Percentiles rank a stretch among this genome's conserved stretches.
Evolutionary conservation across 2,329 filamentous ascomycete species (phyloP).

Genomic region (Zymoseptoria pseudotritici): DNA sequence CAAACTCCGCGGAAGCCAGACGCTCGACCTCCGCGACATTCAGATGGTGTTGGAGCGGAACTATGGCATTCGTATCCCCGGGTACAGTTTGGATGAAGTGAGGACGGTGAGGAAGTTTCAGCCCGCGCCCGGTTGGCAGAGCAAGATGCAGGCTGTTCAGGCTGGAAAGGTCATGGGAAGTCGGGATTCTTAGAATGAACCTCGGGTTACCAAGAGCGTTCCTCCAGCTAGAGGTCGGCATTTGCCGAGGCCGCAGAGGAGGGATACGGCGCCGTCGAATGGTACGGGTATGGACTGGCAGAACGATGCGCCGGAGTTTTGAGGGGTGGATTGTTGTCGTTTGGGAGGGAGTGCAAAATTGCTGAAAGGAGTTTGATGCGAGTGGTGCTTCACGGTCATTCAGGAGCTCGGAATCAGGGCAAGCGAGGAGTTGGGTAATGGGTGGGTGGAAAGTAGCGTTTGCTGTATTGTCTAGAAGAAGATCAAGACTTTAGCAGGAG

Average conservation of each 20-base stretch:
- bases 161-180: conserved; percentile 68
- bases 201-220: background rate
- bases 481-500: background rate
- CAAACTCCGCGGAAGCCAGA: conserved; percentile 84
- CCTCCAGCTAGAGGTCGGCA: background rate
- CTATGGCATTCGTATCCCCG: conserved; percentile 74
- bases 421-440: background rate
- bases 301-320: background rate
- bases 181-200: conserved; percentile 11
- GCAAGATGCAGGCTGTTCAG: conserved; percentile 95
- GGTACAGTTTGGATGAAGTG: conserved; percentile 89
- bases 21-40: conserved; percentile 69
- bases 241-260: too few species aligned
- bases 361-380: background rate
- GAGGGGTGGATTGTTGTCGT: background rate
- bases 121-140: conserved; percentile 80
- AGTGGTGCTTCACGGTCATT: background rate
- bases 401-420: background rate
- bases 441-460: background rate
- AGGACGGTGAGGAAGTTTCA: conserved; percentile 90
- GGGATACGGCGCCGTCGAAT: background rate
- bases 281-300: background rate
- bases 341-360: background rate
- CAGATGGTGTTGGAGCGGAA: conserved; percentile 52
- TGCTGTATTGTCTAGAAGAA: background rate